Percentiles rank a stretch among this genome's conserved stretches.
Evolutionary conservation across 768 basidiomycete species (phyloP).

Genomic region (Ramaria rubella): DNA sequence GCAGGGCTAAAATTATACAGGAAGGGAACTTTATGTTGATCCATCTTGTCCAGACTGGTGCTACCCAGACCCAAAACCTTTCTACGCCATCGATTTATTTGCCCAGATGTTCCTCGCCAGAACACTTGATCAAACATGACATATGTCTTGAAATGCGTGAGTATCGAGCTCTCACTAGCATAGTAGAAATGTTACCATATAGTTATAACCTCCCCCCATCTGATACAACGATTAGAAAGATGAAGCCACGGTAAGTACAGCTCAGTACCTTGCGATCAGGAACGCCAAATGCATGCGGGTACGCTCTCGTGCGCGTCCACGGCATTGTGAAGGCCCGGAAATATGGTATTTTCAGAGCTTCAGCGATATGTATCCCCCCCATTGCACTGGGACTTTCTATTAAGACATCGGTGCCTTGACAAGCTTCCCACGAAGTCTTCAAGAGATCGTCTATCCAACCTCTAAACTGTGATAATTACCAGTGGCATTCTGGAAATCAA

Average conservation of each 20-base stretch:
- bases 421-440: slow-evolving; percentile 93
- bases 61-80: slow-evolving; percentile 66
- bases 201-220: slow-evolving; percentile 98
- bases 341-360: slow-evolving; percentile 88
- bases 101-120: slow-evolving; percentile 90
- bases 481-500: slow-evolving; percentile 2
- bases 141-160: slow-evolving; percentile 54
- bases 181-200: slow-evolving; percentile 60
- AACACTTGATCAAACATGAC: slow-evolving; percentile 98
- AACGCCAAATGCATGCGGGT: slow-evolving; percentile 97
- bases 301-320: slow-evolving; percentile 93
- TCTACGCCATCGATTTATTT: slow-evolving; percentile 91
- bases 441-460: slow-evolving; percentile 97
- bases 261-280: slow-evolving; percentile 79
- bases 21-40: slow-evolving; percentile 96
- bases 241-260: not conserved
- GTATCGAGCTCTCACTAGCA: not conserved
- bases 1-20: slow-evolving; percentile 94
- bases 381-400: slow-evolving; percentile 96
- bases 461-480: slow-evolving; percentile 59
- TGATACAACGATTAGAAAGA: slow-evolving; percentile 23
- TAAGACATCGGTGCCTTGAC: slow-evolving; percentile 88
- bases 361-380: slow-evolving; percentile 95
- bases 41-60: slow-evolving; percentile 91
- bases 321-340: slow-evolving; percentile 97